Evolutionary conservation across 2,329 filamentous ascomycete genomes (phyloP).

Genomic region (Stachybotrys chartarum): DNA sequence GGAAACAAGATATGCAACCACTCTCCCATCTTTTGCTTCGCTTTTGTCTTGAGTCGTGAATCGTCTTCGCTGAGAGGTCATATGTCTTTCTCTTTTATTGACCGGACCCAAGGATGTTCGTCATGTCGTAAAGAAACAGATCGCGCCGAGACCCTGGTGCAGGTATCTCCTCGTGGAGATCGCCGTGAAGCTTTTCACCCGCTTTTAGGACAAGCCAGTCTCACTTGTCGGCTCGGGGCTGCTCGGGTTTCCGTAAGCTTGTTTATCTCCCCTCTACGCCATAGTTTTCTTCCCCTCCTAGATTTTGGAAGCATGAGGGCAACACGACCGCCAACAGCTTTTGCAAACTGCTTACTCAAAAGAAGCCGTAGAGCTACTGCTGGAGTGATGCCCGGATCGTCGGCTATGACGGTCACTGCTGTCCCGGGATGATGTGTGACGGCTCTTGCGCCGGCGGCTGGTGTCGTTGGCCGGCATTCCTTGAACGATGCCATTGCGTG

Average conservation of each 20-base stretch:
- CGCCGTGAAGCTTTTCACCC: conserved; percentile 32
- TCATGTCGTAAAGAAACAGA: neutral
- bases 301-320: no score
- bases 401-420: conserved; percentile 38
- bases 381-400: conserved; percentile 51
- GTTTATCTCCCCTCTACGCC: conserved; percentile 7
- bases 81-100: conserved; percentile 3
- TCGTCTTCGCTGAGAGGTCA: neutral
- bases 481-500: conserved; percentile 61
- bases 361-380: conserved; percentile 55
- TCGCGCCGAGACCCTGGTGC: conserved; percentile 6
- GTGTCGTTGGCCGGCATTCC: conserved; percentile 51
- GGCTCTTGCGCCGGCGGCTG: conserved; percentile 43
- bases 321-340: no score
- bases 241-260: conserved; percentile 4
- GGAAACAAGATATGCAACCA: neutral
- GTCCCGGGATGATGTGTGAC: conserved; percentile 37
- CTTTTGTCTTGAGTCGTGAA: neutral
- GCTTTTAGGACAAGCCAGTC: conserved; percentile 16
- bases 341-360: conserved; percentile 36
- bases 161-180: conserved; percentile 22
- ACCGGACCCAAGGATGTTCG: neutral
- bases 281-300: conserved; percentile 6
- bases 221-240: conserved; percentile 5
- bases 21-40: neutral